These are phyloP conservation scores for Leccinellum rugosiceps DNA, from an alignment of 768 basidiomycete species.

Conservation along the genomic window DNA sequence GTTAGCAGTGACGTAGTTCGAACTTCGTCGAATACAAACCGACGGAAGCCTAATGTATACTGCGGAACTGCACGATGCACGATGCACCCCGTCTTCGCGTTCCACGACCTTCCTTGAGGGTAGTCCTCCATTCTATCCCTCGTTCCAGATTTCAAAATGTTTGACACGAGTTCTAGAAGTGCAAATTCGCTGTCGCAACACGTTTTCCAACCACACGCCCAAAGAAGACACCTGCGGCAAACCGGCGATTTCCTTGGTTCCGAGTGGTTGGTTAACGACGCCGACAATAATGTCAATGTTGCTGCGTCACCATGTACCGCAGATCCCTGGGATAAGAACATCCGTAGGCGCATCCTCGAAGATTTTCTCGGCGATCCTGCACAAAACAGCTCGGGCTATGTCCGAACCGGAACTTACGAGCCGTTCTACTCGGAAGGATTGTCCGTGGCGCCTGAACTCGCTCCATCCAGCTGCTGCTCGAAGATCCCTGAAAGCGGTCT, in stretches of 20 bases:
- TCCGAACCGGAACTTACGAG: conserved; percentile 3
- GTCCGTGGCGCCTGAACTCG: neutral
- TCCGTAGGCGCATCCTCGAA: conserved; percentile 48
- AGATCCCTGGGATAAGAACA: conserved; percentile 35
- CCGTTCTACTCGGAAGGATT: neutral
- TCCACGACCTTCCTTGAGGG: conserved; percentile 56
- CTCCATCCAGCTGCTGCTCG: conserved; percentile 3
- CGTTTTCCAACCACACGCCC: neutral
- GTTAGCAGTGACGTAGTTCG: neutral
- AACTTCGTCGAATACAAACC: neutral
- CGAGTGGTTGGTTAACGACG: neutral
- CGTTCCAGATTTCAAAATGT: neutral
- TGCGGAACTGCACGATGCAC: neutral
- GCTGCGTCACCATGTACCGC: neutral
- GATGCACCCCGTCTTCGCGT: neutral
- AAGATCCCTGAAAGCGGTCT: neutral
- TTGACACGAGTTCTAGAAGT: conserved; percentile 21
- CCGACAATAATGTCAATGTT: neutral
- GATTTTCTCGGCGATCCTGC: conserved; percentile 49
- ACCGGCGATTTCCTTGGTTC: neutral
- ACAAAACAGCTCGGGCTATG: conserved; percentile 46
- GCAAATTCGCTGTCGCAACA: neutral
- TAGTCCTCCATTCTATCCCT: conserved; percentile 5
- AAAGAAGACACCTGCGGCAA: neutral
- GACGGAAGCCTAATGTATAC: neutral